Evolutionary conservation across 495 filamentous ascomycete species (phyloP).

Genomic region (Daldinia caldariorum): DNA sequence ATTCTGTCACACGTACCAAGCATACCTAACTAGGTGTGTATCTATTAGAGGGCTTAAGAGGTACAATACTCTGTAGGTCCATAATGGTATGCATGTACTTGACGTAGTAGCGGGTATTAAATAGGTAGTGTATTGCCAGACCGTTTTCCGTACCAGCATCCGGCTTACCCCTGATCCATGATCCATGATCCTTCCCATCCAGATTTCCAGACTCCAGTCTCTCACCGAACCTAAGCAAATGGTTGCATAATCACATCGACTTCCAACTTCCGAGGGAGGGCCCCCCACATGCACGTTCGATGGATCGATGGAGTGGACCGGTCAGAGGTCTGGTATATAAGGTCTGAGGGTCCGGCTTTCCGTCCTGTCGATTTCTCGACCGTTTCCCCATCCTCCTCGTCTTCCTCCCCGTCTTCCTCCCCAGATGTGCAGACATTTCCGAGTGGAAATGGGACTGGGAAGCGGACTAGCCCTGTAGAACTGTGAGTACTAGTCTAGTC

Average conservation of each 20-base stretch:
- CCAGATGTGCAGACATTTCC: background rate
- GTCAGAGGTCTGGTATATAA: slow-evolving; percentile 10
- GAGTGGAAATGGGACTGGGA: slow-evolving; percentile 9
- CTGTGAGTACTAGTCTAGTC: background rate
- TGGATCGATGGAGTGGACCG: background rate
- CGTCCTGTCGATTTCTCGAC: background rate
- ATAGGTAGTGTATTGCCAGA: slow-evolving; percentile 10
- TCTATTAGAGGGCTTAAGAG: slow-evolving; percentile 20
- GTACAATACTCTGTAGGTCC: background rate
- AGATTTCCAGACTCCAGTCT: slow-evolving; percentile 30
- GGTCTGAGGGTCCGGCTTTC: background rate
- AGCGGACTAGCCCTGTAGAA: background rate
- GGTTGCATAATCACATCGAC: slow-evolving; percentile 31
- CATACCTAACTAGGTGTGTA: slow-evolving; percentile 10
- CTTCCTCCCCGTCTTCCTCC: too few relatives aligned
- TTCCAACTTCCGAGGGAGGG: slow-evolving; percentile 13
- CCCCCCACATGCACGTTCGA: slow-evolving; percentile 35
- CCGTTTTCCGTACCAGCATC: slow-evolving; percentile 20
- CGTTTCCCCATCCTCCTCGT: background rate
- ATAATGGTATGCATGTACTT: slow-evolving; percentile 13
- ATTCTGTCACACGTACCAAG: slow-evolving; percentile 36
- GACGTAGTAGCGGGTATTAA: slow-evolving; percentile 22
- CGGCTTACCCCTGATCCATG: slow-evolving; percentile 40
- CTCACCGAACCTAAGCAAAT: slow-evolving; percentile 37
- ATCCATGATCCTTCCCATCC: slow-evolving; percentile 37